A percentile compares a stretch with the other conserved stretches of the same genome.
Conservation (phyloP, 768 basidiomycete genomes). For the Ramaria sp. region DNA sequence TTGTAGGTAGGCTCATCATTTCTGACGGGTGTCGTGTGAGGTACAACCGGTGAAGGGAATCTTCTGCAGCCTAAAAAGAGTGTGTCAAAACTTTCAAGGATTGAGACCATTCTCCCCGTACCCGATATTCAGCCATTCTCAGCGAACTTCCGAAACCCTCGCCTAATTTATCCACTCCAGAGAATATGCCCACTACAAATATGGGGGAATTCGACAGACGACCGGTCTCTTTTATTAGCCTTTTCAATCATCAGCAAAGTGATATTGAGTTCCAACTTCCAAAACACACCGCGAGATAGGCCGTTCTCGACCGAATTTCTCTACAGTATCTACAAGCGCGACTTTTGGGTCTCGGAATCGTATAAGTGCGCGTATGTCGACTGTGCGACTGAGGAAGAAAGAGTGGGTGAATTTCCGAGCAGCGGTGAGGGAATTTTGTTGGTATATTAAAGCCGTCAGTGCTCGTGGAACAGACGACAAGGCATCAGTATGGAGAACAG, state of each 20-base stretch:
- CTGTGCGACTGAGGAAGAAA: conserved; percentile 76
- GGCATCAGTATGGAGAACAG: conserved; percentile 72
- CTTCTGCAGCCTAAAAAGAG: conserved; percentile 62
- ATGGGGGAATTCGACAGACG: conserved; percentile 83
- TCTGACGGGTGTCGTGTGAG: conserved; percentile 68
- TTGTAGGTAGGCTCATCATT: conserved; percentile 56
- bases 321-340: conserved; percentile 61
- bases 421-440: conserved; percentile 70
- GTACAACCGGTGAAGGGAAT: conserved; percentile 73
- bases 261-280: neutral
- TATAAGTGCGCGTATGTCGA: conserved; percentile 70
- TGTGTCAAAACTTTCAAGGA: conserved; percentile 1
- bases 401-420: conserved; percentile 86
- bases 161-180: conserved; percentile 72
- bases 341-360: conserved; percentile 79
- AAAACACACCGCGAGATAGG: conserved; percentile 55
- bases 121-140: conserved; percentile 91
- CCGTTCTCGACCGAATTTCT: conserved; percentile 52
- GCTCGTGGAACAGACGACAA: conserved; percentile 81
- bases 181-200: conserved; percentile 93
- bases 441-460: conserved; percentile 80
- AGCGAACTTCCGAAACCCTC: conserved; percentile 92
- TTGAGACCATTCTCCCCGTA: conserved; percentile 24
- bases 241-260: conserved; percentile 19
- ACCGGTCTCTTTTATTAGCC: conserved; percentile 87